These are phyloP conservation scores for Malus domestica DNA, from an alignment of 306 rosid genomes.

Conservation along the genomic window ASM211411v1 NC_041797.1:31272001-31272500, in stretches of 20 bases:
- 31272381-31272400: too few relatives aligned
- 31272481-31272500: too few relatives aligned
- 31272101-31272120: background rate
- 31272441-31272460: too few relatives aligned
- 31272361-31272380: constrained; percentile 33
- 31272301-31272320: constrained; percentile 18
- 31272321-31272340: constrained; percentile 20
- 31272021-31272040: constrained; percentile 86
- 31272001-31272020: constrained; percentile 55
- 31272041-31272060: constrained; percentile 60
- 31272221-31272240: constrained; percentile 3
- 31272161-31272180: background rate
- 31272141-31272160: background rate
- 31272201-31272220: background rate
- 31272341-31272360: constrained; percentile 70
- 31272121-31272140: background rate
- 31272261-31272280: constrained; percentile 14
- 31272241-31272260: constrained; percentile 27
- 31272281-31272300: constrained; percentile 16
- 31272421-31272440: too few relatives aligned
- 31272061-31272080: background rate
- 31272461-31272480: too few relatives aligned
- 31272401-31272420: too few relatives aligned
- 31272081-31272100: background rate
- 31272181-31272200: background rate